A percentile compares a stretch with the other conserved stretches of the same genome.
phyloP scores from a whole-genome alignment of 768 basidiomycete species.

The Hygrophoropsis aurantiaca region DNA sequence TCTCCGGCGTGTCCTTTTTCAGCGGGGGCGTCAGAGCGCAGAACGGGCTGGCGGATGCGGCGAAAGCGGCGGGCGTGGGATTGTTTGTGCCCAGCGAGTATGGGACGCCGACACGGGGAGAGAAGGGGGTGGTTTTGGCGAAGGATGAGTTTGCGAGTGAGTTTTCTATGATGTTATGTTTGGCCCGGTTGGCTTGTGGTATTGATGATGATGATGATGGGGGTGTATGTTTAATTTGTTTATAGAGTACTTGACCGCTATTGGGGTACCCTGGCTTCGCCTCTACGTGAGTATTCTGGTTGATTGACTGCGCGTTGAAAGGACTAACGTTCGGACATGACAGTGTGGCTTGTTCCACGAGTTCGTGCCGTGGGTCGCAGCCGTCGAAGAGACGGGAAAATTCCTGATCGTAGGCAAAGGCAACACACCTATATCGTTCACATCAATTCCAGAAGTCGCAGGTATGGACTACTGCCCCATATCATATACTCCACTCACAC shows the following conservation, averaged over 20 bases:
- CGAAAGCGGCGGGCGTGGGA: slow-evolving; percentile 27
- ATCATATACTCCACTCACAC: neutral
- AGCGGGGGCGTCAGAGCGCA: slow-evolving; percentile 18
- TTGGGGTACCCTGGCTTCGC: slow-evolving; percentile 16
- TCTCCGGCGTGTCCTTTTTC: slow-evolving; percentile 21
- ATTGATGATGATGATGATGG: neutral
- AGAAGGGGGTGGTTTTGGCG: slow-evolving; percentile 10
- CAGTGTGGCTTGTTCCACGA: slow-evolving; percentile 22
- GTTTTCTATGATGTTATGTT: neutral
- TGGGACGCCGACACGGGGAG: slow-evolving; percentile 10
- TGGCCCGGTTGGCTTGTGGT: no score
- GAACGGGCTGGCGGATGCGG: slow-evolving; percentile 23
- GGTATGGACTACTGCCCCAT: slow-evolving; percentile 9
- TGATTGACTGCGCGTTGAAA: no score
- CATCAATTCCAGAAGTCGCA: slow-evolving; percentile 22
- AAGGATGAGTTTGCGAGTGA: slow-evolving; percentile 18
- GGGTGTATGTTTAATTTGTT: neutral
- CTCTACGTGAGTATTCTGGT: slow-evolving; percentile 24
- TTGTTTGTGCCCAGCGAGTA: slow-evolving; percentile 32
- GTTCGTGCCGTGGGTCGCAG: slow-evolving; percentile 24
- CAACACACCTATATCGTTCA: slow-evolving; percentile 19
- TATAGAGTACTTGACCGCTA: slow-evolving; percentile 10
- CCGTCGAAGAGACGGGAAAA: slow-evolving; percentile 13
- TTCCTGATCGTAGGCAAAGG: slow-evolving; percentile 18
- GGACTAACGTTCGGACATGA: neutral